Base-by-base conservation (phyloP, 2,329 filamentous ascomycete species). In the Claviceps pusilla region DNA sequence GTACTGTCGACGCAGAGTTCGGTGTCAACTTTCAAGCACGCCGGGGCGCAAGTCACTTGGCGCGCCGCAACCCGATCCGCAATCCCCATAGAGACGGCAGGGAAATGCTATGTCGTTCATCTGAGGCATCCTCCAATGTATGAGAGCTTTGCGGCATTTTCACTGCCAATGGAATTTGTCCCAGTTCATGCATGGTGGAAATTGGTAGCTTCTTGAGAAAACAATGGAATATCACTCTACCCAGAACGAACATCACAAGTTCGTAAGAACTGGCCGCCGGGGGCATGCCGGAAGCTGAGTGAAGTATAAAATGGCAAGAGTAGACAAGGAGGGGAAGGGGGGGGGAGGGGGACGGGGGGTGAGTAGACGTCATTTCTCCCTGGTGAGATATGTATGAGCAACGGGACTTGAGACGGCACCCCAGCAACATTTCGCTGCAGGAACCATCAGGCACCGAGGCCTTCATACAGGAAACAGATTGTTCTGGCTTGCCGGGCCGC, bases 371-470 rank as follows among this genome's bases (percentile, higher is more conserved):
- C 45, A 39, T 46, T 37, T 48, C 28, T 42, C 29, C 35, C 51
- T 33, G 24, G 29, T 28, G 29, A 52, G 37, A 33, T 51, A 33
- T 46, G 50, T 19, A 19, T 19, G 19, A 52, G 31, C 24, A 52
- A 43, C 46, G 50, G 19, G 14, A 29, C 31, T 43, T 52, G 50
- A 55, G 54, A 52, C 54, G 49, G 37, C 48, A 48, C 9, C 31
- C 47, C 10, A 9, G 37, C 24, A 51, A 45, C 54, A 52, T 14
- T 35, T 55, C 37, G 45, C 45, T 55, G 50, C 48, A 52, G 35
- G 28, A 41, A 49, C 35, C 16, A 41, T 52, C 37, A 12, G 42
- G 48, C 48, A 37, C 48, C 41, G 10, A 31, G 28, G 35, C 51
- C 41, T 31, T 41, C 33, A 43, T 42, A 16, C 19, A 19, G 19